These are phyloP conservation scores for Didymella arachidicola DNA, from an alignment of 2,329 filamentous ascomycete species.

Conservation along the genomic window DNA sequence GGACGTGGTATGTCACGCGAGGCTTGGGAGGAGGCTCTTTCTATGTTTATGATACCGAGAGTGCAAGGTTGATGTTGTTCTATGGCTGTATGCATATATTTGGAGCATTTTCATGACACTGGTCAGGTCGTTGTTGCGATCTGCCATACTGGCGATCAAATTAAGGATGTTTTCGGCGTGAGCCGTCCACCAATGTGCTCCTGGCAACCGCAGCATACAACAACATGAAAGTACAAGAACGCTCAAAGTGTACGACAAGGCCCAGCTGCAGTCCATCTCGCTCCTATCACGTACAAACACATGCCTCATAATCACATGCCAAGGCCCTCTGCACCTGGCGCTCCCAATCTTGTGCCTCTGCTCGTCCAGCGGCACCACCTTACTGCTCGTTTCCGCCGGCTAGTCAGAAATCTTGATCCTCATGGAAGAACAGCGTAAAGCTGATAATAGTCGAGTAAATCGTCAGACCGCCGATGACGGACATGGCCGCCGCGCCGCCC, in stretches of 20 bases:
- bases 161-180: conserved; percentile 11
- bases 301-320: conserved; percentile 15
- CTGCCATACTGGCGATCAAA: neutral
- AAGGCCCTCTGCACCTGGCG: conserved; percentile 1
- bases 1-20: neutral
- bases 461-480: conserved; percentile 85
- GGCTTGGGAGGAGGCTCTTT: neutral
- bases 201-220: conserved; percentile 20
- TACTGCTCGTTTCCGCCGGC: conserved; percentile 36
- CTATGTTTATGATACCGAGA: conserved; percentile 9
- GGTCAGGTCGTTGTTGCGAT: neutral
- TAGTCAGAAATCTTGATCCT: conserved; percentile 89
- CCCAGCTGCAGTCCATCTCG: conserved; percentile 19
- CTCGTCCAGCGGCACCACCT: conserved; percentile 1
- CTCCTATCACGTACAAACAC: conserved; percentile 5
- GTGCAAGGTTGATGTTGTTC: conserved; percentile 9
- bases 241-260: conserved; percentile 30
- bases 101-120: conserved; percentile 16
- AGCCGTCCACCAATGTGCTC: conserved; percentile 1
- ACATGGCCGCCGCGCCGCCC: conserved; percentile 91
- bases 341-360: conserved; percentile 1
- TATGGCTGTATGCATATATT: conserved; percentile 22
- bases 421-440: conserved; percentile 97
- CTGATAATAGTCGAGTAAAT: conserved; percentile 99
- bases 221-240: conserved; percentile 37